Evolutionary conservation across 306 rosid genomes (phyloP), one percentile per base, ranked within the genome.

Genomic region (Medicago lupulina): DNA sequence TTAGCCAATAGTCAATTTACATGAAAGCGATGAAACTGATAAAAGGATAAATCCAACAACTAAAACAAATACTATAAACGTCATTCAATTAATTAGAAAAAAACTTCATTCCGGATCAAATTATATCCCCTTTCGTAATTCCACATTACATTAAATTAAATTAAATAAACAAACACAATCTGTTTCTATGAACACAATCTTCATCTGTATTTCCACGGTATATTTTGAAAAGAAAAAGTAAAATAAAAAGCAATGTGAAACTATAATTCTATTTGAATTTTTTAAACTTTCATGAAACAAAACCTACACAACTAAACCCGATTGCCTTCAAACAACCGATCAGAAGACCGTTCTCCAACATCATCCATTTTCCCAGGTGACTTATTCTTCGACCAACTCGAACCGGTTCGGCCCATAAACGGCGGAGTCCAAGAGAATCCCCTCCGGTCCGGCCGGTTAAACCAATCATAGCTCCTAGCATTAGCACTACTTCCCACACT

Each of bases 301-400:
- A 47, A 57, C 17, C 23, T 10, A 5, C 57, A 14, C 15, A 8
- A 8, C 77, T 70, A 75, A 70, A 4, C 23, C 9, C 21, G 23
- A 1, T 39, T 8, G 7, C 83, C 70, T 46, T 51, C 64, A 74
- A 73, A 77, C 16, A 88, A 53, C 1, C 66, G 57, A 70, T 87
- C 88, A 4, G 86, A 62, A 1, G 96, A 88, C 16, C 86, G 76
- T 55, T 91, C 89, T 3, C 87, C 93, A 2, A 58, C 71, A 4
- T 82, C 76, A 67, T 73, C 83, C 82, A 46, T 18, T 15, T 70
- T 57, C 55, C 67, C 54, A 16, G 80, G n/a, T 23, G 65, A 21
- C 2, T 11, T 73, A 71, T 62, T 83, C 73, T 62, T 83, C 13
- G 77, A 73, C 67, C 72, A 25, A 3, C 34, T 87, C 2, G 87